phyloP scores from a whole-genome alignment of 257 asterid genomes.

The Capsicum rhomboideum region DNA sequence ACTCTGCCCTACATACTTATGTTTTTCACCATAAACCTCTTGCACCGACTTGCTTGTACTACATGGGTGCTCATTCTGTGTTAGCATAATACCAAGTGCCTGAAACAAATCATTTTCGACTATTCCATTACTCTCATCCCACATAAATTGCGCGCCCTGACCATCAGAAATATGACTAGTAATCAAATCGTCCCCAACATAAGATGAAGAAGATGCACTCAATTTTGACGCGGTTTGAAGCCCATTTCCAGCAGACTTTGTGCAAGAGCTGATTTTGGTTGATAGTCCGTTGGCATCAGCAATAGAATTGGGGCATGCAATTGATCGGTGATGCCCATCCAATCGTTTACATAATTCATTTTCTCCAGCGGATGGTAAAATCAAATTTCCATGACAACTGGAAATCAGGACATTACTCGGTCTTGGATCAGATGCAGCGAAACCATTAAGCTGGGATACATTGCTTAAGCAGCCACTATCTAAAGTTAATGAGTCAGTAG shows the following conservation, averaged over 20 bases:
- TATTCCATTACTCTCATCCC: conserved; percentile 10
- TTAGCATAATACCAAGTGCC: conserved; percentile 15
- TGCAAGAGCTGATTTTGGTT: conserved; percentile 9
- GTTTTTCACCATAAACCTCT: conserved; percentile 28
- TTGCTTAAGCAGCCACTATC: not conserved
- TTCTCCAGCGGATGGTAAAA: conserved; percentile 11
- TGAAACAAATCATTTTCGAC: conserved; percentile 24
- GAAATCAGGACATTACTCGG: not conserved
- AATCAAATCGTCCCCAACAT: conserved; percentile 12
- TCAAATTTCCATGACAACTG: not conserved
- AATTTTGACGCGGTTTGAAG: conserved; percentile 14
- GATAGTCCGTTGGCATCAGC: conserved; percentile 17
- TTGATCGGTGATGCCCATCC: not conserved
- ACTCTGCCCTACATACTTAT: conserved; percentile 19
- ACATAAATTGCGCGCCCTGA: not conserved
- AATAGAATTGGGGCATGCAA: conserved; percentile 1
- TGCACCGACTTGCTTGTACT: conserved; percentile 16
- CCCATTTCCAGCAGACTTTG: not conserved
- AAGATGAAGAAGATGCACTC: conserved; percentile 17
- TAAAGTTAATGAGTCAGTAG: not conserved
- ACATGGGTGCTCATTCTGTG: conserved; percentile 14
- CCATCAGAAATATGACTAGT: conserved; percentile 9
- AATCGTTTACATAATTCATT: conserved; percentile 9
- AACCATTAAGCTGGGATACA: not conserved
- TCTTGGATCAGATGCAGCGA: not conserved